Base-by-base conservation (phyloP, 179 eudicot species). In the Spinacia oleracea region DNA sequence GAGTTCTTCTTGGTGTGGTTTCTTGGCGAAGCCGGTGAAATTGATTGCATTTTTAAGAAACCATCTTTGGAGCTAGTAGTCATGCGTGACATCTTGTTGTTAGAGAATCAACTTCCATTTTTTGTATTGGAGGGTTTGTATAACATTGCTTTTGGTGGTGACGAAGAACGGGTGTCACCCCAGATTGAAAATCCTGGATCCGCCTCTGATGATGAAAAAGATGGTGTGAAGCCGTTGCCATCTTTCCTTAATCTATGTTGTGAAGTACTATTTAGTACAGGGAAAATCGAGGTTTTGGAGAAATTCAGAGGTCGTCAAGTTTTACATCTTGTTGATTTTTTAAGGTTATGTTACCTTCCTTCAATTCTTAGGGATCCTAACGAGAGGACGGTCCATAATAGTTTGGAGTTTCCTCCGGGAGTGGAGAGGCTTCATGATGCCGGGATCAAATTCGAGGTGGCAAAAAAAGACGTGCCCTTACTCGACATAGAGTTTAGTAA, bases 51-150 rank as follows among this genome's bases (percentile, higher is more conserved):
- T 3, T 82, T 82, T 62, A 63, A 38, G 23, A 82, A 51, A 29
- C 85, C 76, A 0, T 82, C 79, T 2, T 38, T 82, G 35, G 79
- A 78, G 12, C 10, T 70, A 50, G 79, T 51, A 0, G n/a, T 79
- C 1, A 51, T 46, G 25, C 76, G 79, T 20, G 87, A 84, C 53
- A 62, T 84, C 5, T 35, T 84, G 40, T 73, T 74, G 62, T n/a
- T 74, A n/a, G 84, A 84, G 43, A 81, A 81, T 16, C 87, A 84
- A 53, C 67, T 82, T 42, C 87, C 85, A 9, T 82, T 72, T 27
- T 81, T 82, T 32, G 62, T 81, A 1, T 64, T 84, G n/a, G 56
- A 55, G 0, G 68, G 79, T 31, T 69, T 84, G 29, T 84, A 78
- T 25, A 29, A 62, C 29, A 59, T 81, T 53, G 84, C 81, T 4